Evolutionary conservation across 176 grass and related monocot species (phyloP), one percentile per base, ranked within the genome.

Genomic region (Carex kokanica): DNA sequence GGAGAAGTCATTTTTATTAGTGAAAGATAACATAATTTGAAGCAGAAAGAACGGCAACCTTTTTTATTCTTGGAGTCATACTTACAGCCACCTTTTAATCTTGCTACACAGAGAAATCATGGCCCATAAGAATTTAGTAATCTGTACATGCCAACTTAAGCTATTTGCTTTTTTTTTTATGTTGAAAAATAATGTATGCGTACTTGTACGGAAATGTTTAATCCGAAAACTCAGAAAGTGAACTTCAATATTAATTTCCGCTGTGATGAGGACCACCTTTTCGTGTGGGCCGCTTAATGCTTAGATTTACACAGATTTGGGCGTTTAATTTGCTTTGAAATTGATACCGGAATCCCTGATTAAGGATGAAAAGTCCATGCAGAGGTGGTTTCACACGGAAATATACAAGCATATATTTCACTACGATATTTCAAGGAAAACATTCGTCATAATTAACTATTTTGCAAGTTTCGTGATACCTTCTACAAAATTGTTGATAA

Each of bases 301-400:
- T 47, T 47, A 73, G 69, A 24, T 49, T 73, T 73, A 23, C 41
- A 73, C n/a, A 24, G 69, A 73, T 49, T 49, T 73, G 69, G 18
- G 24, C 14, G n/a, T 73, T 73, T 73, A 51, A 2, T 73, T 71
- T 51, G 69, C 41, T 73, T 73, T 73, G 38, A 47, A 49, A 73
- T 73, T 51, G 40, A 41, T 73, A 34, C 34, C 8, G 34, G 32
- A 69, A 41, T 69, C 14, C 34, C 65, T 40, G 31, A 34, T 69
- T 2, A 69, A 69, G 69, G 43, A 73, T 14, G 69, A 47, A 64
- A 73, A 73, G 47, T 21, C 8, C 68, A 21, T 72, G 32, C 32
- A 34, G 40, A 41, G 40, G 6, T 41, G 5, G 40, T 41, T 41
- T 41, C 6, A 41, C 40, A 41, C 40, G 40, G 40, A 34, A 34